phyloP scores from a whole-genome alignment of 129 eudicot genomes.

The Mikania micrantha region DNA sequence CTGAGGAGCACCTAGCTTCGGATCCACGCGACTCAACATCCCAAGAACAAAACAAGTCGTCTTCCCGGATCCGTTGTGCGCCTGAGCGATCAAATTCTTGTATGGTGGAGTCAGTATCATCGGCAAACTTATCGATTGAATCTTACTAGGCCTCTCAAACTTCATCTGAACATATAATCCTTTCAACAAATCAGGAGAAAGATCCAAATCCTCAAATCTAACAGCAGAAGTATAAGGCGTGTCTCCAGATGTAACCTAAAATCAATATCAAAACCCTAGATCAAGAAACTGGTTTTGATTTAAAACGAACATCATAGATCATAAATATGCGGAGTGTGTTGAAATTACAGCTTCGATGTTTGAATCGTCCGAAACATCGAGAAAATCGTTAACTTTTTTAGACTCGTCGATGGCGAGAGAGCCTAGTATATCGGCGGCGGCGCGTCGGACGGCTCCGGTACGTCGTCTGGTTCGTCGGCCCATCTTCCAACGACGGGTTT shows the following conservation, averaged over 20 bases:
- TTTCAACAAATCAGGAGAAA: too few relatives aligned
- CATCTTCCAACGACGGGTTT: conserved; percentile 29
- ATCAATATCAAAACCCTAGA: conserved; percentile 4
- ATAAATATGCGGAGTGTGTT: background rate
- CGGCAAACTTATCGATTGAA: too few relatives aligned
- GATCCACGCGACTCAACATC: too few relatives aligned
- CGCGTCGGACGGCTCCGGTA: background rate
- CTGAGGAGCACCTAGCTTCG: too few relatives aligned
- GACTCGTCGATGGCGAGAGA: conserved; percentile 35
- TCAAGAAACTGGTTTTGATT: background rate
- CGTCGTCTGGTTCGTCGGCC: conserved; percentile 42
- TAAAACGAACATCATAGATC: background rate
- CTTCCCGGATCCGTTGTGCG: too few relatives aligned
- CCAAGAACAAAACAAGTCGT: too few relatives aligned
- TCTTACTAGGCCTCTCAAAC: too few relatives aligned
- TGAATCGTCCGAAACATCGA: conserved; percentile 67
- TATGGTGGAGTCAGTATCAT: too few relatives aligned
- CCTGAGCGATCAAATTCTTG: too few relatives aligned
- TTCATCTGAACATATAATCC: too few relatives aligned
- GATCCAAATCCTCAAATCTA: too few relatives aligned
- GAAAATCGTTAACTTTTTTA: conserved; percentile 25
- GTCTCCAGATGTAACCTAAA: conserved; percentile 58
- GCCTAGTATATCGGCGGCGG: conserved; percentile 11
- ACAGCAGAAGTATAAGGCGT: conserved; percentile 66
- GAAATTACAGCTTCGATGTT: conserved; percentile 54